Base-by-base conservation (phyloP, 2,329 filamentous ascomycete genomes). In the Claviceps sp. region DNA sequence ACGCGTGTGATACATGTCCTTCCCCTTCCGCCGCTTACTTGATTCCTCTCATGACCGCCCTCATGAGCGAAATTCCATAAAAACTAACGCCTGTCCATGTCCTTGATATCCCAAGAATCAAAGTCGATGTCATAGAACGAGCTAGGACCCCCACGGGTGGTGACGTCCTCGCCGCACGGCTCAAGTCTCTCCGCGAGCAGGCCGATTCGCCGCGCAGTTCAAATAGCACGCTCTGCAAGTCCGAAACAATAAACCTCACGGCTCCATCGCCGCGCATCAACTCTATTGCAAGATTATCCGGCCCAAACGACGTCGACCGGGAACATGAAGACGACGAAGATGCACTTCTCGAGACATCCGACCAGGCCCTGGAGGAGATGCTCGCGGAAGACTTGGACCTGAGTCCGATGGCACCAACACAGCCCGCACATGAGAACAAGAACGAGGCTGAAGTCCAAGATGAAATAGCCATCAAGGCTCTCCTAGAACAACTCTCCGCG, bases 331-430 rank as follows among this genome's bases (percentile, higher is more conserved):
- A 70, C 0, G 70, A 71, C 41, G 61, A 64, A 4, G 68, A 70
- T 0, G 58, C 65, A 1, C 59, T 74, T 17, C 66, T 74, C 30
- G 64, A 69, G 39, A 74, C 72, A 2, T 75, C 78, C 56, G 75
- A 79, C n/a, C 65, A 71, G 47, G 74, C 71, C 1, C 64, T 80
- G 0, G 70, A 79, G 51, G 75, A 78, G 54, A 66, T 80, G 10
- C 66, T 81, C 2, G 68, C 66, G 2, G 69, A 16, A 5, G 44
- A 46, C 44, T 34, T 34, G 26, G 44, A 17, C 8, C 16, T 6
- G 6, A 19, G 7, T 8, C 72, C 30, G 65, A 75, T 1, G 62
- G 62, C 38, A 59, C 53, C 52, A 0, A 56, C 54, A 34, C 52
- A 17, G 11, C 19, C 8, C 16, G 44, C 52, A 19, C 17, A 41